phyloP scores from a whole-genome alignment of 306 rosid genomes.

The Rubus parviflorus region DNA sequence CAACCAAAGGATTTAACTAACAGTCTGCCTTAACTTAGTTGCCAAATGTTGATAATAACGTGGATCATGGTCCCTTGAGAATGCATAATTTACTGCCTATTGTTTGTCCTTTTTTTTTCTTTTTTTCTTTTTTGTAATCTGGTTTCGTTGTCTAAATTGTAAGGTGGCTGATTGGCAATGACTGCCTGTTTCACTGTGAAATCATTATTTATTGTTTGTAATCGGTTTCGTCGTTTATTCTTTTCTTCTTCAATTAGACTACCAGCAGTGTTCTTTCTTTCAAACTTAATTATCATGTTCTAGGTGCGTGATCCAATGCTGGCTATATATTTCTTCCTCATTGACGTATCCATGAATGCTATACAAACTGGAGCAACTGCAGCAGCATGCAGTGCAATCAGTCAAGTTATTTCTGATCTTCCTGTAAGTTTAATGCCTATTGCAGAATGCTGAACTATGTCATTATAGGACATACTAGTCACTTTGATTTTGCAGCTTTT shows the following conservation, averaged over 20 bases:
- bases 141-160: background rate
- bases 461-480: background rate
- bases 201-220: background rate
- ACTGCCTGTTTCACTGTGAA: background rate
- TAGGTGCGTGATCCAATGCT: constrained; percentile 99
- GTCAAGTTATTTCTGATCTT: constrained; percentile 85
- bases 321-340: constrained; percentile 85
- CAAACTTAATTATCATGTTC: background rate
- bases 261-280: background rate
- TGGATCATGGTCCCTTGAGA: background rate
- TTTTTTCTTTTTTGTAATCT: background rate
- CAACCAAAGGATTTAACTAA: background rate
- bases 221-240: background rate
- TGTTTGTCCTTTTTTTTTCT: background rate
- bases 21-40: background rate
- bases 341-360: constrained; percentile 95
- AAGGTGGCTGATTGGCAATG: background rate
- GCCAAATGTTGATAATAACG: too few relatives aligned
- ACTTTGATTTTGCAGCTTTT: background rate
- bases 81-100: background rate
- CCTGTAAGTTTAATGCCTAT: constrained; percentile 69
- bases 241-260: background rate
- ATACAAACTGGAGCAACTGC: constrained; percentile 98
- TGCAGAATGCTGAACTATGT: background rate
- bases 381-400: constrained; percentile 96